These are phyloP conservation scores for Zymoseptoria crescenta DNA, from an alignment of 2,329 filamentous ascomycete species.

Conservation along the genomic window DNA sequence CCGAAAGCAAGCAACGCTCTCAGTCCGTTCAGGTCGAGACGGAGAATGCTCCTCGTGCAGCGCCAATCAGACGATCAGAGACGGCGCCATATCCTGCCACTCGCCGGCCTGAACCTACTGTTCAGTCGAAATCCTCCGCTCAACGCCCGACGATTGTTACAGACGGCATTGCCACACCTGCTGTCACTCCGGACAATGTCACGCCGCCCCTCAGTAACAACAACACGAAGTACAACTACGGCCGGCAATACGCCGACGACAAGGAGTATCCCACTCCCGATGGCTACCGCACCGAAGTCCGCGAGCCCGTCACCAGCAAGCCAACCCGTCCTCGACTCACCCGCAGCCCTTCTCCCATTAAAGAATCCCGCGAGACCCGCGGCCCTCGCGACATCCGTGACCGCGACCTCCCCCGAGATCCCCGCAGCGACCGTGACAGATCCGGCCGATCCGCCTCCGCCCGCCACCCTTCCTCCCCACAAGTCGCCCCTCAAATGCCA, in stretches of 20 bases:
- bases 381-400: slow-evolving; percentile 8
- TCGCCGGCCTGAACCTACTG: slow-evolving; percentile 10
- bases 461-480: slow-evolving; percentile 15
- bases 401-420: neutral
- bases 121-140: slow-evolving; percentile 16
- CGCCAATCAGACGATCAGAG: slow-evolving; percentile 35
- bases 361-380: slow-evolving; percentile 10
- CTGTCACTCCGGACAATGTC: slow-evolving; percentile 20
- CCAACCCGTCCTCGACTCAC: slow-evolving; percentile 14
- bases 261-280: slow-evolving; percentile 25
- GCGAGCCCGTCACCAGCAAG: slow-evolving; percentile 12
- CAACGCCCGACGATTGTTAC: slow-evolving; percentile 22
- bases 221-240: slow-evolving; percentile 20
- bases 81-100: slow-evolving; percentile 32
- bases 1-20: slow-evolving; percentile 19
- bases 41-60: slow-evolving; percentile 24
- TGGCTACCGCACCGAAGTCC: slow-evolving; percentile 23
- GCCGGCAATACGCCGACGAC: slow-evolving; percentile 25
- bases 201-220: slow-evolving; percentile 7
- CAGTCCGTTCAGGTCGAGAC: slow-evolving; percentile 23
- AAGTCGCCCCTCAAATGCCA: slow-evolving; percentile 13
- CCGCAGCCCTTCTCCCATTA: slow-evolving; percentile 23
- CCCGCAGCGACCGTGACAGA: slow-evolving; percentile 7
- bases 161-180: slow-evolving; percentile 22
- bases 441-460: slow-evolving; percentile 16